A percentile compares a stretch with the other conserved stretches of the same genome.
Evolutionary conservation across 2,329 filamentous ascomycete genomes (phyloP).

Genomic region (Fusarium palustre): DNA sequence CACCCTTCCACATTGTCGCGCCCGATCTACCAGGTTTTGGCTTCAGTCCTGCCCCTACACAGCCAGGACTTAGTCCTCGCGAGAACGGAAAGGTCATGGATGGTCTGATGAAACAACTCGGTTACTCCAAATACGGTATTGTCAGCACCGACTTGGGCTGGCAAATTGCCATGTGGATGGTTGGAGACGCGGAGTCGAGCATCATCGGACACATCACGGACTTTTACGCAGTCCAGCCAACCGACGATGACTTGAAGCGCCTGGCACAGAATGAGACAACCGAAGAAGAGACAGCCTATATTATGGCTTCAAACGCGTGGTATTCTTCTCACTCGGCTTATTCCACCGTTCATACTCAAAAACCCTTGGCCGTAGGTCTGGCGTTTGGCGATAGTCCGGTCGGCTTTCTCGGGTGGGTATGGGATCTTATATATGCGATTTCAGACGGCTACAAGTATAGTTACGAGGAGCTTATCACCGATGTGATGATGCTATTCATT

Average conservation of each 20-base stretch:
- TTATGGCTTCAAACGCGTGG: constrained; percentile 7
- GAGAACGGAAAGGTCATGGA: constrained; percentile 51
- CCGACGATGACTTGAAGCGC: constrained; percentile 2
- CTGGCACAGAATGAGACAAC: constrained; percentile 1
- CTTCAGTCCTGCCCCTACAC: constrained; percentile 51
- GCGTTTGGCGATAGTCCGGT: constrained; percentile 25
- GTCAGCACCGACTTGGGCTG: constrained; percentile 49
- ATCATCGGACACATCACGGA: constrained; percentile 10
- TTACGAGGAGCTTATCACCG: constrained; percentile 25
- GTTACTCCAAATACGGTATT: constrained; percentile 50
- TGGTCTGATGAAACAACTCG: constrained; percentile 55
- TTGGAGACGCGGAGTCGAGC: neutral
- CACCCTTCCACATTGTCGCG: constrained; percentile 59
- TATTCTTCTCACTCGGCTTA: constrained; percentile 10
- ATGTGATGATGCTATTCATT: constrained; percentile 27
- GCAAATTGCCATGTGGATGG: neutral
- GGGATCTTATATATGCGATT: constrained; percentile 16
- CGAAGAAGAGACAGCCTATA: constrained; percentile 6
- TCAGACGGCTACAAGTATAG: constrained; percentile 19
- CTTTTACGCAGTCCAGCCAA: constrained; percentile 1
- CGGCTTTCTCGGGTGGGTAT: constrained; percentile 19
- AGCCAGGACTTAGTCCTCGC: constrained; percentile 47
- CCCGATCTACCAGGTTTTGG: constrained; percentile 60
- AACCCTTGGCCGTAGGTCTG: constrained; percentile 7
- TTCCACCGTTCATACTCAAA: neutral